phyloP scores from a whole-genome alignment of 768 basidiomycete species.

The Lentinula sp. region DNA sequence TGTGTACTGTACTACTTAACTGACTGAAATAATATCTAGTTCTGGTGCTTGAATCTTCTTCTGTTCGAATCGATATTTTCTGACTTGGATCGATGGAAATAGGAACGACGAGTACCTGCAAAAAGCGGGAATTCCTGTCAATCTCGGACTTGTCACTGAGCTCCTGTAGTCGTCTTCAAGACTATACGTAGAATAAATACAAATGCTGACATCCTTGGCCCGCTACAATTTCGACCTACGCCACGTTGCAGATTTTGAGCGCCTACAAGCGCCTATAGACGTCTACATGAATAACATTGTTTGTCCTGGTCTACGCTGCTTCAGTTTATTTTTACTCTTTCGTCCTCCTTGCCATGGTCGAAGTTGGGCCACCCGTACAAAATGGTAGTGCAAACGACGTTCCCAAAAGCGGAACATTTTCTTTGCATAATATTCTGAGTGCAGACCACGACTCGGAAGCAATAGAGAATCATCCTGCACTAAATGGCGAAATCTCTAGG shows the following conservation, averaged over 20 bases:
- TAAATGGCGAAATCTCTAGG: conserved; percentile 28
- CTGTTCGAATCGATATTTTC: neutral
- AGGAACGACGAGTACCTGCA: conserved; percentile 53
- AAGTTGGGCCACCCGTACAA: neutral
- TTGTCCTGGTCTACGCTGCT: neutral
- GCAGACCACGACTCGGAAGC: conserved; percentile 45
- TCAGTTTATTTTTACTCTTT: neutral
- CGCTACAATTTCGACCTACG: too few relatives aligned
- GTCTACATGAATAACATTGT: neutral
- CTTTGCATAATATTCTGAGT: conserved; percentile 66
- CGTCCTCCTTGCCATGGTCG: neutral
- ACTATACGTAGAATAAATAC: neutral
- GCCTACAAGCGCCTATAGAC: neutral
- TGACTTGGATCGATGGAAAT: neutral
- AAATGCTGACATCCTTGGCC: neutral
- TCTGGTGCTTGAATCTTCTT: conserved; percentile 30
- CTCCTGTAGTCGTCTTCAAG: conserved; percentile 19
- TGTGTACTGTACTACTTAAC: neutral
- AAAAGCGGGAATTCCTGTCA: conserved; percentile 37
- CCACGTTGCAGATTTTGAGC: neutral
- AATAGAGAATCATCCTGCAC: conserved; percentile 46
- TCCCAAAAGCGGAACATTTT: conserved; percentile 28
- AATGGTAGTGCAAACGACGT: neutral
- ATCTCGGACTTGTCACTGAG: conserved; percentile 35
- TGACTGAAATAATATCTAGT: conserved; percentile 20